Evolutionary conservation across 169 alveolate species (phyloP), one percentile per base, ranked within the genome.

Genomic region (Theileria annulata): DNA sequence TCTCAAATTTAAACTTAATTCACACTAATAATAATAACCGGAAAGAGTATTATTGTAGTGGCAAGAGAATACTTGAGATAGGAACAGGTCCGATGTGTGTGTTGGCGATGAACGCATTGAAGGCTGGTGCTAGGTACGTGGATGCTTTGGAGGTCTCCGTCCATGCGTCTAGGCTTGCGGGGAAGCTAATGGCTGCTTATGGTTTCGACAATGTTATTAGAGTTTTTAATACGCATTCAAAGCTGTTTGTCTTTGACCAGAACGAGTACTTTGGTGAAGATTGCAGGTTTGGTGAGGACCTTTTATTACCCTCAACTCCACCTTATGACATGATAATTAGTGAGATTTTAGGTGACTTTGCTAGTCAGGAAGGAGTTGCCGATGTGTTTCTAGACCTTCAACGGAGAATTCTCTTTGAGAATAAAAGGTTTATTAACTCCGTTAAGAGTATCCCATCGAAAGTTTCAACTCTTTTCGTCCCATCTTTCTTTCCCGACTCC

Each of bases 21-120:
- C 6, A 42, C 51, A 42, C 6, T 42, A 42, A 42, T 42, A 42
- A 42, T 0, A 42, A 17, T 42, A 75, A 67, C 71, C 76, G 51
- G 87, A 73, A 63, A 69, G 54, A 48, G 67, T 77, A 72, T 60
- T 79, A 91, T 62, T 75, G 93, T 75, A 56, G 81, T 49, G 88
- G 88, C 70, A 90, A 78, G 63, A 86, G 88, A 58, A 81, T 93
- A 35, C 73, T 93, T 51, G 96, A 93, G 62, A 77, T 93, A 28
- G 96, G 96, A 27, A 91, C 95, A 6, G 96, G 96, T 0, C 96
- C 96, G 30, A 84, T 91, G 71, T 91, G 94, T 56, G 86, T 93
- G 47, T 72, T 93, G 60, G 93, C 96, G 5, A 86, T 93, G 87
- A 91, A 90, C 75, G 95, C 96, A 21, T 62, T 87, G 49, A 87